These are phyloP conservation scores for Colletotrichum cuscutae DNA, from an alignment of 2,329 filamentous ascomycete genomes.

Conservation along the genomic window DNA sequence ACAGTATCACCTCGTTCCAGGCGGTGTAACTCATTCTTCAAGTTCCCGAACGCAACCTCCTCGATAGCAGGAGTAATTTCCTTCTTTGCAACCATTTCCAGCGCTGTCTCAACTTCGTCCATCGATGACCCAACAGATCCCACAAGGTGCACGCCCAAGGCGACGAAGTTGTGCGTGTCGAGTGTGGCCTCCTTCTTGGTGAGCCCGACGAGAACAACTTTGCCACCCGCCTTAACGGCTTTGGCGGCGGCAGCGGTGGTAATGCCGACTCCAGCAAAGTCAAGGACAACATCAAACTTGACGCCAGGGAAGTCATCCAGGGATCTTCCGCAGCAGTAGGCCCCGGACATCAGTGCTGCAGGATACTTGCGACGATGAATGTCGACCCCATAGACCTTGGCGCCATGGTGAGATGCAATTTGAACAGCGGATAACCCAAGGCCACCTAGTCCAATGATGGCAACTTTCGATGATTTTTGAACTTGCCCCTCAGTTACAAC, in stretches of 20 bases:
- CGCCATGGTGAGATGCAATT: not conserved
- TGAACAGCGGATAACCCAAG: not conserved
- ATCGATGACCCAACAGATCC: not conserved
- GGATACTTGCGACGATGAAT: slow-evolving; percentile 1
- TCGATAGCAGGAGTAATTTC: not conserved
- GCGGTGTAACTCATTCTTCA: not conserved
- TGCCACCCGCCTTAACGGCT: not conserved
- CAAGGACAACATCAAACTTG: slow-evolving; percentile 9
- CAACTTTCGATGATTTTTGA: not conserved
- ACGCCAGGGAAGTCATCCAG: not conserved
- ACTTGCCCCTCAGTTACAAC: slow-evolving; percentile 30
- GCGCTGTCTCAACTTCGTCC: not conserved
- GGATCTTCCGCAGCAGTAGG: not conserved
- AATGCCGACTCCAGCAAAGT: slow-evolving; percentile 7
- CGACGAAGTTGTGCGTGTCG: not conserved
- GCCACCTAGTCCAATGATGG: slow-evolving; percentile 6
- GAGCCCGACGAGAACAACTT: slow-evolving; percentile 16
- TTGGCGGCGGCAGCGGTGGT: not conserved
- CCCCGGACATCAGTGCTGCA: not conserved
- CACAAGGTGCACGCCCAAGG: not conserved
- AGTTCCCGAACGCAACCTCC: not conserved
- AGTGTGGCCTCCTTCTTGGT: not conserved
- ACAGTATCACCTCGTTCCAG: not conserved
- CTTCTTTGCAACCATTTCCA: not conserved
- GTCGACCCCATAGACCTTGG: slow-evolving; percentile 2